Evolutionary conservation across 768 basidiomycete genomes (phyloP), one percentile per base, ranked within the genome.

Genomic region (Amanita thiersii): DNA sequence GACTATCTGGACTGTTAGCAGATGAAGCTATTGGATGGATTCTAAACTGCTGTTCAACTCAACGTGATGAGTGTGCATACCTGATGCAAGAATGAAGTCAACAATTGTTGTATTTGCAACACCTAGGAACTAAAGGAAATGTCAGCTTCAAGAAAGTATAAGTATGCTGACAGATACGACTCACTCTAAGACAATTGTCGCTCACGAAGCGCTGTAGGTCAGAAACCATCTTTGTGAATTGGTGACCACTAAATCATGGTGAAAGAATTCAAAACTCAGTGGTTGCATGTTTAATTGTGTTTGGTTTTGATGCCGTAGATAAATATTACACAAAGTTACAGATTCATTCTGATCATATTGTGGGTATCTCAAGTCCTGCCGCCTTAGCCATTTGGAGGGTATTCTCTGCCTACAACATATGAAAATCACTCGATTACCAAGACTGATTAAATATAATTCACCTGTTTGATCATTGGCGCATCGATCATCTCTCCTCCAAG

Each of bases 381-480:
- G 68, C 66, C 46, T 59, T 59, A 0, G 81, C 82, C 25, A 73
- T 57, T 4, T 60, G 58, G 36, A 85, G 65, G 6, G 63, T 69
- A 19, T 70, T 73, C 57, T 74, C 56, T 20, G 66, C 66, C 64
- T 68, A 41, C 4, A n/a, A 23, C 34, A 12, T 38, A 12, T 46
- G 28, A 47, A 12, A 9, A 37, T 19, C 9, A 34, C 17, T 15
- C 21, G n/a, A 3, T 17, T 6, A n/a, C 21, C 26, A 12, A 30
- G 10, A 36, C 28, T 26, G n/a, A 14, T 12, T 8, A 26, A 15
- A 18, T 20, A 30, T 23, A 20, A 49, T 60, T 44, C 44, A 75
- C 81, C 72, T 87, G 86, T 56, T 86, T 85, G 31, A 93, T 65
- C 82, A 94, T 89, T 0, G 90, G 90, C 5, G 85, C 85, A 57